Base-by-base conservation (phyloP, 2,329 filamentous ascomycete genomes). In the Colletotrichum sp. region DNA sequence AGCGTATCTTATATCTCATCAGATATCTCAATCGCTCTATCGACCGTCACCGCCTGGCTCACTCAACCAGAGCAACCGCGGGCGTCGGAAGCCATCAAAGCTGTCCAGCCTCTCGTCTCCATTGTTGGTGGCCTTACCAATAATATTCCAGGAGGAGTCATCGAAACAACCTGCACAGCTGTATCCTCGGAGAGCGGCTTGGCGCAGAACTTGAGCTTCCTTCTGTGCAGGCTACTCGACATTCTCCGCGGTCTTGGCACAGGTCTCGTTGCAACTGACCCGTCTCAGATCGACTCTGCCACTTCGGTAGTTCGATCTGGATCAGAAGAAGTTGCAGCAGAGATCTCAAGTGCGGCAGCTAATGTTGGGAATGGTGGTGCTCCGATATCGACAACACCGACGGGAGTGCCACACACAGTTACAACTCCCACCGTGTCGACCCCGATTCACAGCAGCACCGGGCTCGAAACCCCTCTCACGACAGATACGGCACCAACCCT, bases 151-250 rank as follows among this genome's bases (percentile, higher is more conserved):
- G n/a, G n/a, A n/a, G n/a, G n/a, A n/a, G n/a, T n/a, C n/a, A n/a
- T n/a, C n/a, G n/a, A n/a, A n/a, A n/a, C n/a, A n/a, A n/a, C n/a
- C n/a, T n/a, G n/a, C n/a, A n/a, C n/a, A n/a, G n/a, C n/a, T n/a
- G n/a, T n/a, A n/a, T n/a, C n/a, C n/a, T n/a, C n/a, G n/a, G 52
- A 24, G 0, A 1, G 21, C 21, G 0, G 21, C 8, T 3, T 57
- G 2, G 8, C n/a, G 0, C 52, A 57, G 13, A 21, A 57, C 21
- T 0, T 26, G 0, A 16, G 24, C 21, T 26, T 0, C 12, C 21
- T 57, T 8, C 26, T 57, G 52, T 57, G 52, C 52, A 57, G 0
- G 0, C 0, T 57, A 12, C 52, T 57, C 10, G 24, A 57, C 0
- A 9, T 57, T 57, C n/a, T 57, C 3, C 24, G n/a, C 16, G 21